phyloP scores from a whole-genome alignment of 345 rosid genomes.

The Murraya paniculata region DNA sequence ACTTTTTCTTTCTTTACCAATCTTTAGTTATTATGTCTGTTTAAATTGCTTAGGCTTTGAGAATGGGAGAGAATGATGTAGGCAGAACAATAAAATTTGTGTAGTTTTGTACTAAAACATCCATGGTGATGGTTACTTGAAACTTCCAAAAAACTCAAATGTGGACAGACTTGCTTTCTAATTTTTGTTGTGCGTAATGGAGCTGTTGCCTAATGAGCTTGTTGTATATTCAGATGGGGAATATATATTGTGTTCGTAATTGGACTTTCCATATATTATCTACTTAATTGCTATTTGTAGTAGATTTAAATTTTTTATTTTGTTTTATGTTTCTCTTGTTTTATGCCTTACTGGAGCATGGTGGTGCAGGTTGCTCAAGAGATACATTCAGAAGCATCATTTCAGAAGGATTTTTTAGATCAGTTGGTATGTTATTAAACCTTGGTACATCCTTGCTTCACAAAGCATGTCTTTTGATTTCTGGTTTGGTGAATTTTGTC shows the following conservation, averaged over 20 bases:
- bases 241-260: neutral
- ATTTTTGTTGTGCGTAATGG: neutral
- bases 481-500: neutral
- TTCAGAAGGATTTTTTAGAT: slow-evolving; percentile 18
- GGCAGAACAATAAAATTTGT: neutral
- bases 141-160: neutral
- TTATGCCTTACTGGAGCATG: neutral
- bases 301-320: neutral
- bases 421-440: slow-evolving; percentile 10
- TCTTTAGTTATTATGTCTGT: neutral
- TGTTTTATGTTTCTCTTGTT: neutral
- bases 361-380: slow-evolving; percentile 61
- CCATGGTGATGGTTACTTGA: neutral
- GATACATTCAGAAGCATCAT: slow-evolving; percentile 16
- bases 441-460: neutral
- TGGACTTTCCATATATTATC: neutral
- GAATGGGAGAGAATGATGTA: neutral
- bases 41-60: neutral
- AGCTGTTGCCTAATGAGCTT: neutral
- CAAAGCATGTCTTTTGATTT: neutral
- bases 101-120: neutral
- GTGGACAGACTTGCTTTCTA: neutral
- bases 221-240: neutral
- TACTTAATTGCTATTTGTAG: neutral
- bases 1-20: neutral